Percentiles rank a stretch among this genome's conserved stretches.
These are phyloP conservation scores for Geotrichum phurueaensis DNA, from an alignment of 1,139 yeast genomes.

Conservation along the genomic window DNA sequence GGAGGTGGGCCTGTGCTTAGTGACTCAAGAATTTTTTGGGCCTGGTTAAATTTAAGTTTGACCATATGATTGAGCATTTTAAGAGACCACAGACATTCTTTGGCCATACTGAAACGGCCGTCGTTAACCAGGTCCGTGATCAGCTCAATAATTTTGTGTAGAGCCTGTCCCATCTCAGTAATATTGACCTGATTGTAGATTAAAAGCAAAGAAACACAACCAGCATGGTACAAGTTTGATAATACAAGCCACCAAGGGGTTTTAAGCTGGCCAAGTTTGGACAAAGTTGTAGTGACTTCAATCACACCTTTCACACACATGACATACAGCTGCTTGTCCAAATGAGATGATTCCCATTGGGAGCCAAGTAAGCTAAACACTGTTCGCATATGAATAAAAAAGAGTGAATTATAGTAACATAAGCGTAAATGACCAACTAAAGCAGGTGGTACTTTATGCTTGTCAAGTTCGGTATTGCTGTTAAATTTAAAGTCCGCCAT, in stretches of 20 bases:
- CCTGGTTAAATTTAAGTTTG: conserved; percentile 43
- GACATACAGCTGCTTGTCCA: conserved; percentile 15
- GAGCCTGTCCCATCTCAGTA: conserved; percentile 23
- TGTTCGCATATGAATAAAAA: conserved; percentile 17
- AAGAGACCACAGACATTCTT: conserved; percentile 60
- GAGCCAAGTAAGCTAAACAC: conserved; percentile 15
- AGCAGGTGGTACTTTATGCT: conserved; percentile 20
- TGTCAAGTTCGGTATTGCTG: conserved; percentile 18
- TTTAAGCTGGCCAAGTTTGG: conserved; percentile 22
- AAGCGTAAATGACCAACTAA: conserved; percentile 18
- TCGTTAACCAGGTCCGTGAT: conserved; percentile 39
- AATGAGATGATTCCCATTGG: conserved; percentile 10
- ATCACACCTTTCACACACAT: conserved; percentile 25
- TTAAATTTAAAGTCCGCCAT: conserved; percentile 19
- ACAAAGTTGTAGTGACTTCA: conserved; percentile 36
- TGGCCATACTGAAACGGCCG: conserved; percentile 52
- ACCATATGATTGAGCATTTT: conserved; percentile 52
- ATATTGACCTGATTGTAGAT: conserved; percentile 40
- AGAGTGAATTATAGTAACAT: conserved; percentile 15
- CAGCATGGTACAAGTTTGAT: conserved; percentile 44
- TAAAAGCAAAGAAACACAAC: conserved; percentile 43
- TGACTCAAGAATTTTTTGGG: conserved; percentile 28
- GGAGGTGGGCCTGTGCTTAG: conserved; percentile 46
- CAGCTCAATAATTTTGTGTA: conserved; percentile 28
- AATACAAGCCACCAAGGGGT: conserved; percentile 55